These are phyloP conservation scores for Phialophora chinensis DNA, from an alignment of 2,329 filamentous ascomycete species.

Conservation along the genomic window DNA sequence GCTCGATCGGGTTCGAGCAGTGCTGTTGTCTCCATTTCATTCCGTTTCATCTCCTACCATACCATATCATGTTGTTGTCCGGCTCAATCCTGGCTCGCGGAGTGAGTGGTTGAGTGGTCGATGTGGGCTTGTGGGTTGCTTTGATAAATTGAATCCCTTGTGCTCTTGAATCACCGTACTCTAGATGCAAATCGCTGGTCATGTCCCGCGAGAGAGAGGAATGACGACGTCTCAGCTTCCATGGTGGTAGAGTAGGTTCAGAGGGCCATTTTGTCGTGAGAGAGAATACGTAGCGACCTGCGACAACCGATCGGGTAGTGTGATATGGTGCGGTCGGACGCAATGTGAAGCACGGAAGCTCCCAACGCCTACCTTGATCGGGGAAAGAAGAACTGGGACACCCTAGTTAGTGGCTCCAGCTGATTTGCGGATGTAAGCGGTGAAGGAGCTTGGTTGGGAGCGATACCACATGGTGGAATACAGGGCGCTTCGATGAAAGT, in stretches of 20 bases:
- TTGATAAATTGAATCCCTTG: not conserved
- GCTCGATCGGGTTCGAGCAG: constrained; percentile 6
- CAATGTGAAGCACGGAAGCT: not conserved
- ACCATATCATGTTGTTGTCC: not conserved
- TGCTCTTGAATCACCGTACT: not conserved
- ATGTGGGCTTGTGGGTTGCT: not conserved
- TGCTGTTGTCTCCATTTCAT: constrained; percentile 15
- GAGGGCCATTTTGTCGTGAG: not conserved
- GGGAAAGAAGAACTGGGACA: not conserved
- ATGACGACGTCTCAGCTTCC: too few relatives aligned
- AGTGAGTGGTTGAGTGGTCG: not conserved
- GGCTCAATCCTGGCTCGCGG: not conserved
- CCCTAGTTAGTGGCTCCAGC: not conserved
- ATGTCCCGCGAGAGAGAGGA: not conserved
- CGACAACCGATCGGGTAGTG: not conserved
- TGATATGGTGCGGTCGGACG: not conserved
- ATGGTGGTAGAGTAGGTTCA: too few relatives aligned
- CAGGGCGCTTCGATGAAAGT: not conserved
- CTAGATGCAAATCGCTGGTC: not conserved
- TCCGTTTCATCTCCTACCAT: not conserved
- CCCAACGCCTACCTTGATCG: not conserved
- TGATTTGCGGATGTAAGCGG: not conserved
- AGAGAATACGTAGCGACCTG: not conserved
- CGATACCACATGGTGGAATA: not conserved
- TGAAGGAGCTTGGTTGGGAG: not conserved